Evolutionary conservation across 805 yeast genomes (phyloP), one percentile per base, ranked within the genome.

Genomic region (Schwanniomyces pseudopolymorphus): DNA sequence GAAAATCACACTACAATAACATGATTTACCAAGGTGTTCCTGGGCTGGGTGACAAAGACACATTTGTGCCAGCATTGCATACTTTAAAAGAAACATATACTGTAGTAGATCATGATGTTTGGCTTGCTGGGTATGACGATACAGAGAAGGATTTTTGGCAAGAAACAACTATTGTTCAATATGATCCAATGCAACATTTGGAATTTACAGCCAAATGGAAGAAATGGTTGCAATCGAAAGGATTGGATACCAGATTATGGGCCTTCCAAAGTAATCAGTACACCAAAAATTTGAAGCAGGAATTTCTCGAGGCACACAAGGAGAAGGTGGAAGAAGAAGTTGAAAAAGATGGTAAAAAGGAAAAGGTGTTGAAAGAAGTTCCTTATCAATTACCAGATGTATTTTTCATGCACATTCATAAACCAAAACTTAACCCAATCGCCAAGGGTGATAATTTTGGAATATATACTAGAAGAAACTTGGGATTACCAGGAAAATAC

Each of bases 11-110:
- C 50, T 69, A 60, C 53, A 66, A 66, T 44, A 51, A 51, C 10
- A 54, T 70, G 33, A 44, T 70, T 2, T 69, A 62, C 50, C 75
- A 69, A 52, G 74, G 73, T 10, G 59, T 60, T 2, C 60, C 57
- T 16, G 72, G 70, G 0, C 47, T 43, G 4, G 72, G 72, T 7
- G 74, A 70, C 47, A 54, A 69, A 21, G 75, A 70, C 40, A 67
- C 73, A 3, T 63, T 63, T 47, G 61, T 63, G 14, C 72, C 73
- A 3, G 74, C 74, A 4, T 56, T 70, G 40, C 64, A 61, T 43
- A 66, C 62, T 6, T 60, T 70, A 55, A 51, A 62, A 24, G 73
- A 69, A 53, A 60, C 67, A 3, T 69, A 69, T 54, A 54, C 63
- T 42, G 40, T 64, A 25, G 61, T 58, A 5, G 42, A 45, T 10